Conservation (phyloP, 495 filamentous ascomycete genomes). For the Daldinia loculata region DNA sequence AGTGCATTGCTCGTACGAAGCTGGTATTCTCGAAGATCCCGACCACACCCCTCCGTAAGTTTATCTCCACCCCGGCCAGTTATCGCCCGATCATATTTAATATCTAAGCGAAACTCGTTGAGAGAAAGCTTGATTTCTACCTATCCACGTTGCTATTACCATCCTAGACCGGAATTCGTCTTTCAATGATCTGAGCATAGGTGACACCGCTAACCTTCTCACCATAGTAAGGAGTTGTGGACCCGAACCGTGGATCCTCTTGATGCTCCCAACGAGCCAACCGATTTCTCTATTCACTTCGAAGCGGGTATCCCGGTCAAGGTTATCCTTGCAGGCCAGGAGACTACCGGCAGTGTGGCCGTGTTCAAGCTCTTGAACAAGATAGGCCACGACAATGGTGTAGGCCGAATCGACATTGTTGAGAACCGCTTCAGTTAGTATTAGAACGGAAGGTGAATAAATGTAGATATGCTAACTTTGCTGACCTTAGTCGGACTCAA, state of each 20-base stretch:
- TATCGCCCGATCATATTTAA: slow-evolving; percentile 34
- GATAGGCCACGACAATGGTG: slow-evolving; percentile 78
- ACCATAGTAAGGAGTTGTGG: slow-evolving; percentile 74
- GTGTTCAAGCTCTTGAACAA: slow-evolving; percentile 82
- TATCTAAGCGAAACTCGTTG: neutral
- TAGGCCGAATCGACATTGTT: slow-evolving; percentile 92
- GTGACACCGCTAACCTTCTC: neutral
- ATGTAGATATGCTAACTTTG: neutral
- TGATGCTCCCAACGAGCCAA: slow-evolving; percentile 77
- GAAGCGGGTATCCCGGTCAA: slow-evolving; percentile 86
- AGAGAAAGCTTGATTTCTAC: too few relatives aligned
- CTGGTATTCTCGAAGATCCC: slow-evolving; percentile 62
- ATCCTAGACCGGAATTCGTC: neutral
- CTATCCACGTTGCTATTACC: neutral
- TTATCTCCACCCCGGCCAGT: slow-evolving; percentile 11
- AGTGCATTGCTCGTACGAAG: slow-evolving; percentile 91
- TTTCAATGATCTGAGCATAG: neutral
- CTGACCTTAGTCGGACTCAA: slow-evolving; percentile 72
- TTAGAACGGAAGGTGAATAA: neutral
- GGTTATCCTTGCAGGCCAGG: slow-evolving; percentile 62
- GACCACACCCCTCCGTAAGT: slow-evolving; percentile 10
- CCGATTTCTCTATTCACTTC: slow-evolving; percentile 81
- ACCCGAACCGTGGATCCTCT: slow-evolving; percentile 78
- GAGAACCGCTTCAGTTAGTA: slow-evolving; percentile 10
- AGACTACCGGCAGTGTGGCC: slow-evolving; percentile 76